phyloP scores from a whole-genome alignment of 2,329 filamentous ascomycete species.

The Colletotrichum filicis region DNA sequence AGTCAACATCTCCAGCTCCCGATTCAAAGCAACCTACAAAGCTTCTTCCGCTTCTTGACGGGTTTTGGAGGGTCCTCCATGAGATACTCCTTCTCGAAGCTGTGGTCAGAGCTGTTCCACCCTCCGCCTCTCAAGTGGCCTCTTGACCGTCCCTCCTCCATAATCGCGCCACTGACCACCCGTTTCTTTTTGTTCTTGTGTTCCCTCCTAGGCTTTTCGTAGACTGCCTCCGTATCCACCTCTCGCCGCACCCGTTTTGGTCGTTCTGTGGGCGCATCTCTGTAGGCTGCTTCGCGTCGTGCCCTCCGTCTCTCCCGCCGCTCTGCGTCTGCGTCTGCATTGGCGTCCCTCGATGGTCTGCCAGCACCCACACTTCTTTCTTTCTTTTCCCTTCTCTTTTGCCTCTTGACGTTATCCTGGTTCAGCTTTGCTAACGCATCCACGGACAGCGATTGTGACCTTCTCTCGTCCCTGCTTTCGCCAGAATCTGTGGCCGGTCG shows the following conservation, averaged over 20 bases:
- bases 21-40: constrained; percentile 62
- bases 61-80: constrained; percentile 54
- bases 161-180: constrained; percentile 75
- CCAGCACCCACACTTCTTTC: constrained; percentile 44
- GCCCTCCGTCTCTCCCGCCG: constrained; percentile 38
- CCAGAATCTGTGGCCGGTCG: constrained; percentile 48
- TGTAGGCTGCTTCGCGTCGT: constrained; percentile 26
- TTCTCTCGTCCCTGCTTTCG: constrained; percentile 42
- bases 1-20: constrained; percentile 36
- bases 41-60: constrained; percentile 67
- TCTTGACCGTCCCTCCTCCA: constrained; percentile 70
- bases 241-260: constrained; percentile 36
- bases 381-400: constrained; percentile 49
- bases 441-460: constrained; percentile 50
- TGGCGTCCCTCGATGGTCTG: constrained; percentile 42
- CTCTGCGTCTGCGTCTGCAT: constrained; percentile 46
- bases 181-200: constrained; percentile 63
- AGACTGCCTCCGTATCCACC: constrained; percentile 42
- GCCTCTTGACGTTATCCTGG: constrained; percentile 63
- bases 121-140: constrained; percentile 55
- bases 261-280: constrained; percentile 30
- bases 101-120: constrained; percentile 55
- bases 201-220: constrained; percentile 47
- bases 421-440: constrained; percentile 76
- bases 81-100: constrained; percentile 61